Base-by-base conservation (phyloP, 1,284 basidiomycete genomes). In the Somion occarium region DNA sequence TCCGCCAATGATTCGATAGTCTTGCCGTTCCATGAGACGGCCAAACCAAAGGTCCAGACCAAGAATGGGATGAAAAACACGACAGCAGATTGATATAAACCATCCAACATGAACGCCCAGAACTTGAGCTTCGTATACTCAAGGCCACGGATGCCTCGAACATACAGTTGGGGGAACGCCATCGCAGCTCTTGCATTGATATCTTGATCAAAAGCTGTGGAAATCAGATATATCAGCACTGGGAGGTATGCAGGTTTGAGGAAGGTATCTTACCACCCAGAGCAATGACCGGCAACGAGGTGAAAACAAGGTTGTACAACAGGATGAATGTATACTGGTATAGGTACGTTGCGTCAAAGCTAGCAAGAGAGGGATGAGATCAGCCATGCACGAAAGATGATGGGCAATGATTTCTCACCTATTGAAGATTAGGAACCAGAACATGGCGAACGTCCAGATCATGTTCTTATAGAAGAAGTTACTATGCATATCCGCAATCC, bases 381-480 rank as follows among this genome's bases (percentile, higher is more conserved):
- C 38, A 53, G 48, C 57, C 59, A 50, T 44, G 19, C 53, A 3
- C 48, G 44, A 34, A 48, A 37, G 44, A 22, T 7, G 39, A 42
- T 23, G 27, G 44, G n/a, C 20, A 13, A 38, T 25, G 18, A 24
- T 11, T 25, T n/a, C 77, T 58, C 56, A 88, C 88, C 73, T 83
- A 70, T 93, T 94, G 72, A 84, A 96, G 49, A 93, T 85, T 66
- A 96, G 78, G 71, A 82, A 98, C 90, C 93, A 96, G 73, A 98
- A 98, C 80, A 93, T 82, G 11, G 88, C 87, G 59, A 97, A 80
- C 3, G 92, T 94, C 90, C 90, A 93, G 53, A 91, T 87, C 51
- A 93, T 88, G 63, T 90, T 92, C 87, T 98, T 98, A 81, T 98
- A 98, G 75, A 98, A 98, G 74, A 98, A 98, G 69, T 94, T 96